Base-by-base conservation (phyloP, 306 rosid genomes). In the Canavalia ensiformis region DNA sequence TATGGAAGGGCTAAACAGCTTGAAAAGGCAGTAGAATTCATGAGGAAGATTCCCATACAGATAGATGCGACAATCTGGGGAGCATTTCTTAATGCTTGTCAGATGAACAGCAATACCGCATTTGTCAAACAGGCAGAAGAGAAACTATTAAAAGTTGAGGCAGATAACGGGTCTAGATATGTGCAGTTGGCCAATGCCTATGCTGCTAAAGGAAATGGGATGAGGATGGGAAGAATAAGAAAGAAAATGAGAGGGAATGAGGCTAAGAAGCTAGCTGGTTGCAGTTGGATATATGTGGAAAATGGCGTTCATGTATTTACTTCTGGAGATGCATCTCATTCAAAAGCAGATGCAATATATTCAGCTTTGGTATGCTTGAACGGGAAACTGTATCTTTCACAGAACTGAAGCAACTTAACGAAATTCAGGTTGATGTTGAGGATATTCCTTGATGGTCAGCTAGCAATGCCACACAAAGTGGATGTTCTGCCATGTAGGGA, bases 221-320 rank as follows among this genome's bases (percentile, higher is more conserved):
- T 75, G 97, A 90, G 80, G 80, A 88, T 90, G 95, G 92, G 93
- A 76, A 90, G 92, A 85, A 86, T 93, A 86, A 86, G 97, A 86
- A 88, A 87, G 87, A 87, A 88, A 83, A 93, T 93, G 97, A 93
- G 90, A 86, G 90, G 87, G 42, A 87, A 83, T 58, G 93, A 91
- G 82, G 88, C 70, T 65, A 93, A 85, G 82, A 93, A 90, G 87
- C 72, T 84, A 60, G 87, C 86, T 83, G 94, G 97, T 71, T 93
- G 94, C 65, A 91, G 94, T 84, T 91, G 97, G 97, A 75, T 93
- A 75, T 89, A 82, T 35, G 89, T 89, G 63, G 89, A 86, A 75
- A 88, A 88, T 84, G 87, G 86, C 54, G 78, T 84, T 46, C 94
- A 93, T 78, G 83, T 86, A 70, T 93, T 93, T 84, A 90, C 90